A percentile compares a stretch with the other conserved stretches of the same genome.
phyloP scores from a whole-genome alignment of 2,329 filamentous ascomycete species.

The Lachnellula hyalina region DNA sequence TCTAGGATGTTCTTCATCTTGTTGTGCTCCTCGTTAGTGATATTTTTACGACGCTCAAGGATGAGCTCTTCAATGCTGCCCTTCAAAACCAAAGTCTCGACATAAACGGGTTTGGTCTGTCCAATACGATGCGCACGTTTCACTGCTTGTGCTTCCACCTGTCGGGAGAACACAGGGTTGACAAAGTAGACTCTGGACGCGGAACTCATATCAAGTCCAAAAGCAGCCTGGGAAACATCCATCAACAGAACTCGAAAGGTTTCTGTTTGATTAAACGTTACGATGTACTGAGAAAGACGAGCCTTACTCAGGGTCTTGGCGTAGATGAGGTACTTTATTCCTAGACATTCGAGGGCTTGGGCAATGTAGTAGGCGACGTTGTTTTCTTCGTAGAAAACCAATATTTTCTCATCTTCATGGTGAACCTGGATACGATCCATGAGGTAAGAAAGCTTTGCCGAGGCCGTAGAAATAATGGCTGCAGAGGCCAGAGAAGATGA shows the following conservation, averaged over 20 bases:
- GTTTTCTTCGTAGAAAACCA: constrained; percentile 88
- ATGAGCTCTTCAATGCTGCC: constrained; percentile 84
- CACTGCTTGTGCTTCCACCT: constrained; percentile 84
- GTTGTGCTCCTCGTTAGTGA: constrained; percentile 63
- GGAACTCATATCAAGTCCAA: constrained; percentile 77
- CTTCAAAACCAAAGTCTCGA: constrained; percentile 78
- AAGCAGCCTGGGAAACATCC: constrained; percentile 85
- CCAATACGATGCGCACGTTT: constrained; percentile 86
- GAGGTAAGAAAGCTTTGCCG: constrained; percentile 82
- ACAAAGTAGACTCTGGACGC: constrained; percentile 87
- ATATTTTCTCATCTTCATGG: constrained; percentile 72
- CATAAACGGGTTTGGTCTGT: constrained; percentile 70
- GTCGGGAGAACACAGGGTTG: constrained; percentile 79
- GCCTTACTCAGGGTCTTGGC: constrained; percentile 55
- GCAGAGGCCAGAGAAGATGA: constrained; percentile 31
- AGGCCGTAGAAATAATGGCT: constrained; percentile 67
- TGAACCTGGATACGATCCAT: constrained; percentile 66
- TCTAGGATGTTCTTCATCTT: constrained; percentile 53
- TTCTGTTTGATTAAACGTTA: constrained; percentile 58
- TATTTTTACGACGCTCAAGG: constrained; percentile 63
- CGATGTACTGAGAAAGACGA: constrained; percentile 68
- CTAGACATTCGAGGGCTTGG: constrained; percentile 70
- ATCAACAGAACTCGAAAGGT: constrained; percentile 67
- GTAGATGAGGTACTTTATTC: constrained; percentile 61
- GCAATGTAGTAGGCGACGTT: constrained; percentile 84